phyloP scores from a whole-genome alignment of 192 early-diverging fungal species.

The Backusella parvicylindrica region DNA sequence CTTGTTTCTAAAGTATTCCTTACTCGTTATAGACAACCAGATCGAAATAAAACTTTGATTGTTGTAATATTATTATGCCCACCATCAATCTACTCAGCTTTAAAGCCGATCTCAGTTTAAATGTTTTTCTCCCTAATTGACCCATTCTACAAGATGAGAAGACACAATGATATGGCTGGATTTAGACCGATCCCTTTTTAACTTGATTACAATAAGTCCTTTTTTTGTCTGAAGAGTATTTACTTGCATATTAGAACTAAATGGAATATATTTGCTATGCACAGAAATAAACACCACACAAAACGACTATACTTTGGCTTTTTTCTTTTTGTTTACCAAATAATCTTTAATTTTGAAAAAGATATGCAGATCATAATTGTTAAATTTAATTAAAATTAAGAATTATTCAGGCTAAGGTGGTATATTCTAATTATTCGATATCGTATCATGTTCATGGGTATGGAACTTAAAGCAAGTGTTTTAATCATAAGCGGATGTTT shows the following conservation, averaged over 20 bases:
- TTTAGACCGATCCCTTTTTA: not conserved
- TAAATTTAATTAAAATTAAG: not conserved
- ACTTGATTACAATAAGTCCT: not conserved
- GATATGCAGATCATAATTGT: not conserved
- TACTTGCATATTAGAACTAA: not conserved
- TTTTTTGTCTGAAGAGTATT: not conserved
- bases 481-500: not conserved
- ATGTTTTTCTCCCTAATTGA: not conserved
- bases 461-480: not conserved
- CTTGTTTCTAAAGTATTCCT: not conserved
- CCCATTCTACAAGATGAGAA: not conserved
- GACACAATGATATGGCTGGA: not conserved
- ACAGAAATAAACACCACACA: not conserved
- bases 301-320: not conserved
- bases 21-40: not conserved
- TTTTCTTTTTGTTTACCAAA: not conserved
- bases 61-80: not conserved
- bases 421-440: not conserved
- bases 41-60: not conserved
- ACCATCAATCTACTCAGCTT: not conserved
- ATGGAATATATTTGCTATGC: not conserved
- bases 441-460: not conserved
- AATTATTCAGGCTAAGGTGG: not conserved
- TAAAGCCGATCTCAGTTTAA: not conserved
- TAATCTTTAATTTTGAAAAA: not conserved